phyloP scores from a whole-genome alignment of 2,329 filamentous ascomycete species.

The Fusarium sublunatum region DNA sequence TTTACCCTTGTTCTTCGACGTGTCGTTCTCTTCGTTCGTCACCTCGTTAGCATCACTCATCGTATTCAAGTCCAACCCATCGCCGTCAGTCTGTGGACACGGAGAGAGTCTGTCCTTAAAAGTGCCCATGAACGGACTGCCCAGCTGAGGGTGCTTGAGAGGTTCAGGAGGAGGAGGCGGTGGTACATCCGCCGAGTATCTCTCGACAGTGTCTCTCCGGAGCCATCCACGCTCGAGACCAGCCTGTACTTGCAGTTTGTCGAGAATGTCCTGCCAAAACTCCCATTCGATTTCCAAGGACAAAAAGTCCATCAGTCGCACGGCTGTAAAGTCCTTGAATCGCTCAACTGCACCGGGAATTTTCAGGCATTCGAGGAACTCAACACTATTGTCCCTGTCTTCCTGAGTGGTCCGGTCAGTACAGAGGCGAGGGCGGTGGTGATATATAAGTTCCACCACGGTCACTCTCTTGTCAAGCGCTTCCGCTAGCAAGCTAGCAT shows the following conservation, averaged over 20 bases:
- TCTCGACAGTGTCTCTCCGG: background rate
- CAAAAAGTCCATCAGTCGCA: slow-evolving; percentile 38
- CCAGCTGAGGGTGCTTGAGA: background rate
- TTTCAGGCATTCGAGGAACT: slow-evolving; percentile 30
- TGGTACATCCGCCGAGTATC: background rate
- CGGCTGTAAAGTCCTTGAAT: slow-evolving; percentile 32
- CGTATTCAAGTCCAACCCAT: background rate
- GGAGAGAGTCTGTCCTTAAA: background rate
- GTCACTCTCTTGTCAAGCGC: slow-evolving; percentile 18
- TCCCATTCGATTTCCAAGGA: slow-evolving; percentile 41
- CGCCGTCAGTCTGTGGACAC: background rate
- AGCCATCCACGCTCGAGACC: slow-evolving; percentile 29
- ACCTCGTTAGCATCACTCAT: background rate
- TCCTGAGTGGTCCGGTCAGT: slow-evolving; percentile 38
- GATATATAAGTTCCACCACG: slow-evolving; percentile 21
- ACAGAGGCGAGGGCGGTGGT: slow-evolving; percentile 39
- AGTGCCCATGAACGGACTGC: slow-evolving; percentile 16
- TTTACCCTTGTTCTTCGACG: background rate
- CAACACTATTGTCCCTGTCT: slow-evolving; percentile 27
- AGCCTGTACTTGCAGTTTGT: slow-evolving; percentile 21
- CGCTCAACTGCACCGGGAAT: slow-evolving; percentile 3
- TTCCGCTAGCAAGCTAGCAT: slow-evolving; percentile 14
- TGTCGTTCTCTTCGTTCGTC: background rate
- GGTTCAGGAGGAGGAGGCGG: background rate
- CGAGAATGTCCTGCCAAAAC: slow-evolving; percentile 40